Conservation (phyloP, 345 rosid species). For the Balakata baccata region DNA sequence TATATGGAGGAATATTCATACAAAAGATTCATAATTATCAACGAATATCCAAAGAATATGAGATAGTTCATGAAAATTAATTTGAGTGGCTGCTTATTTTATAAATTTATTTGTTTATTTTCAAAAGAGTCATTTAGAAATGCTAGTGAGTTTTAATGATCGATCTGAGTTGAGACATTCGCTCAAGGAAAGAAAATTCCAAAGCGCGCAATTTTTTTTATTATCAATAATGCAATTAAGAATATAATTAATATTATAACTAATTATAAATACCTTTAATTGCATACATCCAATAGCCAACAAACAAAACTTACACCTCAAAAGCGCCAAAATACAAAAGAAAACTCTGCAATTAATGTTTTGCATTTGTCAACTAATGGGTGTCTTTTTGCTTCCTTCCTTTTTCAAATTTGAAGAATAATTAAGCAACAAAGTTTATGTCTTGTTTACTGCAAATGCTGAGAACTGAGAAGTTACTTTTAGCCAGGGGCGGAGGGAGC, state of each 20-base stretch:
- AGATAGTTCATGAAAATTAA: background rate
- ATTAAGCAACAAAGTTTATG: background rate
- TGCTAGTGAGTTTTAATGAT: background rate
- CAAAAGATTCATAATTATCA: background rate
- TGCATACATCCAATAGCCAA: slow-evolving; percentile 32
- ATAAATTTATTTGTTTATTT: no score
- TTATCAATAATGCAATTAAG: slow-evolving; percentile 14
- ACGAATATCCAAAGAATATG: background rate
- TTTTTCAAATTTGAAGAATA: slow-evolving; percentile 8
- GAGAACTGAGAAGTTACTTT: slow-evolving; percentile 3
- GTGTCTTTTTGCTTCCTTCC: slow-evolving; percentile 20
- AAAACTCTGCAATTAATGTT: slow-evolving; percentile 13
- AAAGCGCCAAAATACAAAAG: slow-evolving; percentile 22
- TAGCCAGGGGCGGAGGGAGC: no score
- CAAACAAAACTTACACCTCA: slow-evolving; percentile 40
- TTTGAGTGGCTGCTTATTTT: background rate
- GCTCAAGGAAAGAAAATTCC: slow-evolving; percentile 24
- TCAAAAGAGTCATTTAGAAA: no score
- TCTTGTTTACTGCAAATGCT: background rate
- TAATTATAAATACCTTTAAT: slow-evolving; percentile 7
- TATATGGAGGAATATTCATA: background rate
- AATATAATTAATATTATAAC: slow-evolving; percentile 1
- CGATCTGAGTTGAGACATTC: background rate
- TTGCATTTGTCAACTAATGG: slow-evolving; percentile 27
- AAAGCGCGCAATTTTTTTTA: slow-evolving; percentile 10